Evolutionary conservation across 176 grass and related monocot species (phyloP), one percentile per base, ranked within the genome.

Genomic region (Phoenix roebelenii): DNA sequence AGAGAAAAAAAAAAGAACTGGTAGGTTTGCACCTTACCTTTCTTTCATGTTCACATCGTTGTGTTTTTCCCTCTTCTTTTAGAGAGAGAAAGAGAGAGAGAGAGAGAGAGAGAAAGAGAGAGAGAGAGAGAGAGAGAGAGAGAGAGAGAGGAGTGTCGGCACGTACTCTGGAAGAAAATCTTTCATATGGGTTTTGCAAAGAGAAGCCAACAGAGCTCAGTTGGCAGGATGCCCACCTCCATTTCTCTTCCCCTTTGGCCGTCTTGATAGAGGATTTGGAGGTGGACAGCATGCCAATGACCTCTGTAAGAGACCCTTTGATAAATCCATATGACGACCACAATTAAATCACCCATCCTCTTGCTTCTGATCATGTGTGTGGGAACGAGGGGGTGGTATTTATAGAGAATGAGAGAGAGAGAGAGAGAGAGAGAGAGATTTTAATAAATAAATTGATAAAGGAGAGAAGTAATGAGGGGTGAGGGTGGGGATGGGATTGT

Each of bases 181-280:
- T 25, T 68, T 78, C 86, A 79, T 69, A 53, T 63, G 72, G 60
- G 82, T 72, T 89, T 89, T 66, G 76, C 86, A 89, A 85, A 82
- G 82, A 79, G 78, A 85, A 76, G 59, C 86, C 58, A 72, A 89
- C 86, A 85, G 62, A 89, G 86, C 50, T 89, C 86, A 64, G 74
- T 89, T 89, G 86, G 82, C 86, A 89, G 82, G 77, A 89, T 85
- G 86, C 74, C 86, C 86, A 89, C 86, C 86, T 89, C 82, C 83
- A 74, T 48, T n/a, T 23, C 57, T 54, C 25, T 53, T 65, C 51
- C 62, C 50, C 16, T 5, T 51, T 60, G 63, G 68, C 18, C 19
- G 48, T 63, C 55, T 52, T 28, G 63, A 55, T 54, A 20, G 52
- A 49, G 67, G 58, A 79, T 74, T 73, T 60, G 72, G 79, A 88